Evolutionary conservation across 805 yeast genomes (phyloP).

Genomic region (Lipomyces kockii): DNA sequence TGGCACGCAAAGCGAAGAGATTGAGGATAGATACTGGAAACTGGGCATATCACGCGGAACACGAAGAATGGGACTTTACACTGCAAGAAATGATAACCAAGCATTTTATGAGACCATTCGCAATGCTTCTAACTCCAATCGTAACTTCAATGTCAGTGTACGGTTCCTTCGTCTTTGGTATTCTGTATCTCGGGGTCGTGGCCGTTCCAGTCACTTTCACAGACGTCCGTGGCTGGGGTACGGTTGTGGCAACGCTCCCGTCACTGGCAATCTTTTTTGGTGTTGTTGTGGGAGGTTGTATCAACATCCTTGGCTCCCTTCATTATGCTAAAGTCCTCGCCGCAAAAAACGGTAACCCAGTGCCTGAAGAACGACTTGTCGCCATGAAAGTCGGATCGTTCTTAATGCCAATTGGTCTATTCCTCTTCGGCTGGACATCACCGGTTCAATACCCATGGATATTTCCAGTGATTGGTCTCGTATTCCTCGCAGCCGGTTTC

Average conservation of each 20-base stretch:
- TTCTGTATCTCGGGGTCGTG: slow-evolving; percentile 51
- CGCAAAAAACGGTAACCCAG: slow-evolving; percentile 51
- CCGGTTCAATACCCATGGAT: slow-evolving; percentile 53
- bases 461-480: slow-evolving; percentile 64
- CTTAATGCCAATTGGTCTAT: slow-evolving; percentile 59
- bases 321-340: slow-evolving; percentile 42
- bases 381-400: slow-evolving; percentile 53
- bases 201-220: slow-evolving; percentile 49
- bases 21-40: slow-evolving; percentile 81
- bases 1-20: slow-evolving; percentile 66
- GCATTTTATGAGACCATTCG: slow-evolving; percentile 79
- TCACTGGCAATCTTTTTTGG: slow-evolving; percentile 46
- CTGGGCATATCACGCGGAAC: slow-evolving; percentile 85
- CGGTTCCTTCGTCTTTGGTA: slow-evolving; percentile 53
- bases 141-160: slow-evolving; percentile 49
- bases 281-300: slow-evolving; percentile 42
- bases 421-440: slow-evolving; percentile 69
- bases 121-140: slow-evolving; percentile 64
- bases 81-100: slow-evolving; percentile 70
- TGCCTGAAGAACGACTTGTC: slow-evolving; percentile 65
- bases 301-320: slow-evolving; percentile 41
- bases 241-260: slow-evolving; percentile 44
- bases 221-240: slow-evolving; percentile 44
- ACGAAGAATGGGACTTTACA: slow-evolving; percentile 79
- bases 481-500: slow-evolving; percentile 58